phyloP scores from a whole-genome alignment of 1,284 basidiomycete species.

The Cutaneotrichosporon spelunceum region DNA sequence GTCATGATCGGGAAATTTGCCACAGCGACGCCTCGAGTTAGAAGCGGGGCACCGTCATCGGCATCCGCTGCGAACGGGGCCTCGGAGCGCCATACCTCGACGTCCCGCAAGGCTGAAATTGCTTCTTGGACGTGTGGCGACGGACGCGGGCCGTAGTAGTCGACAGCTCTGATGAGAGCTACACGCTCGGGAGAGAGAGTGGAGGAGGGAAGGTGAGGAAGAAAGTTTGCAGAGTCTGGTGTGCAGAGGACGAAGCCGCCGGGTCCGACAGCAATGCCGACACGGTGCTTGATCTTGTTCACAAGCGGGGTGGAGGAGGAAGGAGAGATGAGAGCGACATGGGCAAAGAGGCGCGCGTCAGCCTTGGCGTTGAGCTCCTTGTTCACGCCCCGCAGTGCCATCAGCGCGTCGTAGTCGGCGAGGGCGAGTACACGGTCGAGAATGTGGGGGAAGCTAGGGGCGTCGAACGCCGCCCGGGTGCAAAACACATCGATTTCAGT shows the following conservation, averaged over 20 bases:
- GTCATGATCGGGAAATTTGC: neutral
- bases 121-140: neutral
- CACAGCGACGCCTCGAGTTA: neutral
- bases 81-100: neutral
- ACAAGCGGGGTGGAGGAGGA: neutral
- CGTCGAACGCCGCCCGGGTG: neutral
- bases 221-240: neutral
- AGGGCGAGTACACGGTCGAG: neutral
- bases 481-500: slow-evolving; percentile 1
- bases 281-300: neutral
- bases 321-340: neutral
- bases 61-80: neutral
- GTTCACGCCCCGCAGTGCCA: neutral
- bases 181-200: neutral
- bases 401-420: slow-evolving; percentile 1
- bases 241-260: slow-evolving; percentile 2
- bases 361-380: neutral
- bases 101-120: neutral
- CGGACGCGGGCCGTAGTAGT: slow-evolving; percentile 1
- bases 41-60: neutral
- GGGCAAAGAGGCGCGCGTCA: slow-evolving; percentile 1
- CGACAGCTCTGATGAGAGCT: neutral
- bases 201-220: neutral
- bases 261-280: neutral
- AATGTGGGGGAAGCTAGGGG: slow-evolving; percentile 3